These are phyloP conservation scores for Prunus davidiana DNA, from an alignment of 306 rosid genomes.

Conservation along the genomic window DNA sequence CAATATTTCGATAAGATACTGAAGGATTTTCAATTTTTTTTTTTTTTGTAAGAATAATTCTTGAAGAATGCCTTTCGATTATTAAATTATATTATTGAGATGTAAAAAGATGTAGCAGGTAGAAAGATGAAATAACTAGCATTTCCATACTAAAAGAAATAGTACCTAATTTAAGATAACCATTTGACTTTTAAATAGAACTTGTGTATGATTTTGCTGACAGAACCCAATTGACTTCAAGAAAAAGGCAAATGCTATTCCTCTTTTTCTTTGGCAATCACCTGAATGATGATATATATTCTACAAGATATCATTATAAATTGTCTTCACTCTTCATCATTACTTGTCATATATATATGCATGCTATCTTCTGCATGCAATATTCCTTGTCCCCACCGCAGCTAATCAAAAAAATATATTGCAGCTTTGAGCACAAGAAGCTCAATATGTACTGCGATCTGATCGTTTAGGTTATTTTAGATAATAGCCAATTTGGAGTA, in stretches of 20 bases:
- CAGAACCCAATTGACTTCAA: slow-evolving; percentile 25
- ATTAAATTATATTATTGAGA: too few species aligned
- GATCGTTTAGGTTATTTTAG: too few species aligned
- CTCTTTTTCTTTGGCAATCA: slow-evolving; percentile 28
- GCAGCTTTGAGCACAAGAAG: neutral
- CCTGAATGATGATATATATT: slow-evolving; percentile 26
- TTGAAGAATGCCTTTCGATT: too few species aligned
- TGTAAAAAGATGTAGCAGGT: too few species aligned
- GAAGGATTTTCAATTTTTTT: too few species aligned
- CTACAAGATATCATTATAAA: neutral
- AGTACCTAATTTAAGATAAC: neutral
- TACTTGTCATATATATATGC: slow-evolving; percentile 12
- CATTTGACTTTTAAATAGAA: slow-evolving; percentile 27
- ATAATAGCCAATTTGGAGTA: too few species aligned
- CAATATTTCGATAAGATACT: too few species aligned
- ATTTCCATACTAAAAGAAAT: neutral
- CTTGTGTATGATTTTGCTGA: neutral
- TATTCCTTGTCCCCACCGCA: neutral
- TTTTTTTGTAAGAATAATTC: too few species aligned
- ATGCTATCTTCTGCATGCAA: neutral
- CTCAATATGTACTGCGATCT: neutral
- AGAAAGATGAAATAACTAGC: neutral
- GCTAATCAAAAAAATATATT: neutral
- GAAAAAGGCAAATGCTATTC: slow-evolving; percentile 1
- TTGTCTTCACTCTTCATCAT: slow-evolving; percentile 28